These are phyloP conservation scores for Penicillium aurantiogriseum DNA, from an alignment of 2,329 filamentous ascomycete genomes.

Conservation along the genomic window DNA sequence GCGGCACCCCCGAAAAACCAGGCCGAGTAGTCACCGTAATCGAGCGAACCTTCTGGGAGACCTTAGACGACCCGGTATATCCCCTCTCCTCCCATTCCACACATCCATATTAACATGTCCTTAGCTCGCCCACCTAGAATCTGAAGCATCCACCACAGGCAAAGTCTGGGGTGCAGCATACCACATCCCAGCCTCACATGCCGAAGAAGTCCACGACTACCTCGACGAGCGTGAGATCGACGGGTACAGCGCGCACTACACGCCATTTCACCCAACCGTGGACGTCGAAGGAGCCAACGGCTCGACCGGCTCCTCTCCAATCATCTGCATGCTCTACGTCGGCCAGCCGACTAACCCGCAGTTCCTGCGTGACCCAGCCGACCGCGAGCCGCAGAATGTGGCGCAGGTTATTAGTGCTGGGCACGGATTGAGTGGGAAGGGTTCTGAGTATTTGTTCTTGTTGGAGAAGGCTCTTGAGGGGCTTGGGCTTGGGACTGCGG, in stretches of 20 bases:
- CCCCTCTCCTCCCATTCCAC: neutral
- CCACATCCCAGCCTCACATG: slow-evolving; percentile 70
- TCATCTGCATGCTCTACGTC: slow-evolving; percentile 79
- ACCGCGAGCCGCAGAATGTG: slow-evolving; percentile 73
- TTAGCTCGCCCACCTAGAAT: slow-evolving; percentile 38
- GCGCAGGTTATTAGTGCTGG: slow-evolving; percentile 78
- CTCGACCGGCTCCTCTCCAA: slow-evolving; percentile 27
- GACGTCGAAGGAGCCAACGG: neutral
- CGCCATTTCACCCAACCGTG: slow-evolving; percentile 63
- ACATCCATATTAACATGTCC: neutral
- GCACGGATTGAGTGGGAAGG: slow-evolving; percentile 80
- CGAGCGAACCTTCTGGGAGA: slow-evolving; percentile 77
- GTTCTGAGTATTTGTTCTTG: slow-evolving; percentile 82
- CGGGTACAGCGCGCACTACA: slow-evolving; percentile 91
- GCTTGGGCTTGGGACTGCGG: slow-evolving; percentile 72
- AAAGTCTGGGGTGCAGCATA: slow-evolving; percentile 91
- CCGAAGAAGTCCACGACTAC: slow-evolving; percentile 80
- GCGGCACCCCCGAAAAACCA: slow-evolving; percentile 82
- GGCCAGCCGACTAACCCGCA: slow-evolving; percentile 90
- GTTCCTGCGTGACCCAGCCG: slow-evolving; percentile 59
- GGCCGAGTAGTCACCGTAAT: slow-evolving; percentile 94
- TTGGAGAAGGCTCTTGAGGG: slow-evolving; percentile 72
- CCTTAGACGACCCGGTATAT: slow-evolving; percentile 63
- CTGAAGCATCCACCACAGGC: slow-evolving; percentile 33
- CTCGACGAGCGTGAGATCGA: slow-evolving; percentile 97